These are phyloP conservation scores for Prunus dulcis DNA, from an alignment of 306 rosid genomes.

Conservation along the genomic window DNA sequence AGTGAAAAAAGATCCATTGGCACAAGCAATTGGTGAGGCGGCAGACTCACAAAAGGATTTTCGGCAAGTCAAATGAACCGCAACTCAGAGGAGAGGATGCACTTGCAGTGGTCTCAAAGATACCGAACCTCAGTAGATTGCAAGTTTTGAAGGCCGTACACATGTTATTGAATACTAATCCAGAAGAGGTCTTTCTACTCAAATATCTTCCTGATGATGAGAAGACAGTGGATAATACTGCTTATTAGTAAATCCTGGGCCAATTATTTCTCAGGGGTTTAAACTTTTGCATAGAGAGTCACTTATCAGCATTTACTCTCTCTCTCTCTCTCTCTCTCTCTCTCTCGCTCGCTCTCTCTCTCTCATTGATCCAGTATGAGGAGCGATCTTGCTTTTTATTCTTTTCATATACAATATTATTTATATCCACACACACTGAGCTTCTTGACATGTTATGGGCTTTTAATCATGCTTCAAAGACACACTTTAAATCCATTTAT, in stretches of 20 bases:
- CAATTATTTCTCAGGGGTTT: too few relatives aligned
- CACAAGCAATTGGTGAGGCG: conserved; percentile 4
- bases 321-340: too few relatives aligned
- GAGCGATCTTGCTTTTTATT: too few relatives aligned
- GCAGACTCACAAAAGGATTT: background rate
- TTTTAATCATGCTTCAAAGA: too few relatives aligned
- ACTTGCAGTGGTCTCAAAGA: background rate
- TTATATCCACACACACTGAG: too few relatives aligned
- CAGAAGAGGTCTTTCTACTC: background rate
- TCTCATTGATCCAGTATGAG: too few relatives aligned
- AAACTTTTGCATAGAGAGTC: too few relatives aligned
- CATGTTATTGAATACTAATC: background rate
- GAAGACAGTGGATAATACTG: background rate
- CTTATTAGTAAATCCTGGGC: background rate
- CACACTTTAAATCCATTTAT: too few relatives aligned
- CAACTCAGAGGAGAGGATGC: conserved; percentile 7
- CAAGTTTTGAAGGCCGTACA: background rate
- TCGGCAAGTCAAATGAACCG: background rate
- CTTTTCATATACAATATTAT: too few relatives aligned
- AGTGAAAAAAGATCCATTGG: background rate
- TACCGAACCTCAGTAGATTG: background rate
- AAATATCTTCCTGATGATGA: background rate
- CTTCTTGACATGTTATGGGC: too few relatives aligned
- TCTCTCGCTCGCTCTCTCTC: too few relatives aligned
- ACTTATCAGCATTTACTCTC: too few relatives aligned